These are phyloP conservation scores for Rhodotorula sp. DNA, from an alignment of 1,284 basidiomycete species.

Conservation along the genomic window DNA sequence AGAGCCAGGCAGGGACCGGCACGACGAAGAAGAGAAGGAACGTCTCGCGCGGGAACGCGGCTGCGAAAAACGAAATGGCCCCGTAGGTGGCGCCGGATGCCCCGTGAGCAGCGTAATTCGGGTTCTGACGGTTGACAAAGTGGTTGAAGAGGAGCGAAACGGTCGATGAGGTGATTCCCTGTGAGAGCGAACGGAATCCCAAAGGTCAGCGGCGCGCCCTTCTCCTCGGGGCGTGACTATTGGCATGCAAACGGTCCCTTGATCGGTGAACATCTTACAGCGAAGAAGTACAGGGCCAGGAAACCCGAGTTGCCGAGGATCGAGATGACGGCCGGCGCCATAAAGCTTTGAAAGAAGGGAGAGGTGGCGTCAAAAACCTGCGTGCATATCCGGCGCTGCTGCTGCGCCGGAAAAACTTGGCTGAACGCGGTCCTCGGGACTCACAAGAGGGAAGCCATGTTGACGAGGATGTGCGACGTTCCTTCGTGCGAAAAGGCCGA, in stretches of 20 bases:
- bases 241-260: background rate
- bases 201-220: background rate
- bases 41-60: slow-evolving; percentile 21
- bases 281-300: slow-evolving; percentile 32
- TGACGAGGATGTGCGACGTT: slow-evolving; percentile 27
- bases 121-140: background rate
- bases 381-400: no score
- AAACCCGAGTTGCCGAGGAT: slow-evolving; percentile 37
- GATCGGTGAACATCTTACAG: background rate
- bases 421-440: background rate
- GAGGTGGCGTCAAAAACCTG: background rate
- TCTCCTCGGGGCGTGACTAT: background rate
- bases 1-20: slow-evolving; percentile 35
- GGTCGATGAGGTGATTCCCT: slow-evolving; percentile 4
- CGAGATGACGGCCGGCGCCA: slow-evolving; percentile 25
- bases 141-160: slow-evolving; percentile 13
- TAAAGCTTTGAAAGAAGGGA: slow-evolving; percentile 5
- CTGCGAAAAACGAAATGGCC: slow-evolving; percentile 30
- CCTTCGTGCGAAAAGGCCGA: slow-evolving; percentile 33
- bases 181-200: background rate
- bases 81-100: slow-evolving; percentile 31
- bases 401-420: background rate
- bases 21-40: slow-evolving; percentile 40
- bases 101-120: slow-evolving; percentile 17
- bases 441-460: slow-evolving; percentile 27